Evolutionary conservation across 768 basidiomycete species (phyloP), one percentile per base, ranked within the genome.

Genomic region (Cubamyces lactineus): DNA sequence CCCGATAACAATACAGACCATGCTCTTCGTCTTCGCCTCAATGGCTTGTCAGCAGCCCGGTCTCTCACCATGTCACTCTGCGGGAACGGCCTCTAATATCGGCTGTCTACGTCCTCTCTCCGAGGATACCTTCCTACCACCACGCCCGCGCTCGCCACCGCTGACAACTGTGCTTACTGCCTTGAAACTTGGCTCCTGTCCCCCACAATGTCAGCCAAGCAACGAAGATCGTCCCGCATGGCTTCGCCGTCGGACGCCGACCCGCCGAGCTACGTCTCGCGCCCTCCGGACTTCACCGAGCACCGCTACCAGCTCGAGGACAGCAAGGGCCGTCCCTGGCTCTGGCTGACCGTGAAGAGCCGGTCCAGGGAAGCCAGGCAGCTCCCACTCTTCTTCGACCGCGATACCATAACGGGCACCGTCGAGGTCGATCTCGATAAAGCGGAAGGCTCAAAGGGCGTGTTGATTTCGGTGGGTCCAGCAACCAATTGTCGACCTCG

Each of bases 401-500:
- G 77, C 11, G 84, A 88, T 67, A 60, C 66, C 15, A 75, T 88
- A 54, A 67, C 78, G 1, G 86, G 86, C 23, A 70, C 72, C 9
- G 83, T 86, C 2, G 80, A 82, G 65, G 66, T 86, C 28, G 79
- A 84, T 53, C 72, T 84, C 38, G 74, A 78, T 62, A 83, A 82
- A 66, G 71, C 80, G 16, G 82, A 84, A 57, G 78, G 75, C 13
- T 70, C 81, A 52, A 84, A 85, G 69, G 75, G 73, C 28, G 75
- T 87, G 34, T 74, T 76, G 12, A 66, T 86, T 64, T 74, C 78
- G 57, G 84, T 82, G 59, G 55, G 80, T 76, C 21, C 41, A 46
- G 26, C 46, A 34, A 11, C n/a, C 34, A 50, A 52, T 34, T 34
- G 34, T 34, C 34, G 34, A 9, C 34, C 34, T 34, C 34, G 34